These are phyloP conservation scores for Breynia disticha DNA, from an alignment of 441 rosid species.

Conservation along the genomic window DNA sequence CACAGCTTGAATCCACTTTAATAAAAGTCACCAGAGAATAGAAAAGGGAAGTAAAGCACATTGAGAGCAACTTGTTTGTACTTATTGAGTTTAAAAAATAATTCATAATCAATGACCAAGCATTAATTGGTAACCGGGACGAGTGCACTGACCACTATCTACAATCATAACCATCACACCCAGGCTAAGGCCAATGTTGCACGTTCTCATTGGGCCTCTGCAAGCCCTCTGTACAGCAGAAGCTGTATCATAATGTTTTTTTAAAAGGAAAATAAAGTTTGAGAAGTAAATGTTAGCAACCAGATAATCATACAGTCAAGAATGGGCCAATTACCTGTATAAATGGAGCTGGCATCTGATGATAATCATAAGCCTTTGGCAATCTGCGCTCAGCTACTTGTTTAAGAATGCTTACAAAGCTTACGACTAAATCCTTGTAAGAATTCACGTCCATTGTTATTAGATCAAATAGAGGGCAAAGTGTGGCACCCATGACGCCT, in stretches of 20 bases:
- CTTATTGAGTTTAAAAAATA: too few relatives aligned
- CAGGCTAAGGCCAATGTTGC: too few relatives aligned
- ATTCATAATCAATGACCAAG: too few relatives aligned
- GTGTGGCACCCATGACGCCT: constrained; percentile 97
- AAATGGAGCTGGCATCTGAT: constrained; percentile 95
- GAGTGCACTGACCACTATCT: too few relatives aligned
- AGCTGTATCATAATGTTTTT: too few relatives aligned
- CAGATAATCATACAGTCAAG: neutral
- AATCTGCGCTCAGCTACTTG: constrained; percentile 84
- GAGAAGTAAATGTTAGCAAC: neutral
- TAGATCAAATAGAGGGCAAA: constrained; percentile 85
- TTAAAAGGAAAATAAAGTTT: too few relatives aligned
- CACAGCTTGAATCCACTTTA: constrained; percentile 11
- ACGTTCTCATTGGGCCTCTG: too few relatives aligned
- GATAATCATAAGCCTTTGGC: constrained; percentile 89
- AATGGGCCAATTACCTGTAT: constrained; percentile 67
- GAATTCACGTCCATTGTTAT: constrained; percentile 56
- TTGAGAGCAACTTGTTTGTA: too few relatives aligned
- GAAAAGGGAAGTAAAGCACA: too few relatives aligned
- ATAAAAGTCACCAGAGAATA: constrained; percentile 1
- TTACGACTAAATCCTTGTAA: constrained; percentile 75
- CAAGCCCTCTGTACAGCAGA: too few relatives aligned
- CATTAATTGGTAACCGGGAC: too few relatives aligned
- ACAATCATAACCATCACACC: too few relatives aligned
- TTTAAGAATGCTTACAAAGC: constrained; percentile 90